Percentiles rank a stretch among this genome's conserved stretches.
These are phyloP conservation scores for Citrus reticulata DNA, from an alignment of 345 rosid genomes.

Conservation along the genomic window DNA sequence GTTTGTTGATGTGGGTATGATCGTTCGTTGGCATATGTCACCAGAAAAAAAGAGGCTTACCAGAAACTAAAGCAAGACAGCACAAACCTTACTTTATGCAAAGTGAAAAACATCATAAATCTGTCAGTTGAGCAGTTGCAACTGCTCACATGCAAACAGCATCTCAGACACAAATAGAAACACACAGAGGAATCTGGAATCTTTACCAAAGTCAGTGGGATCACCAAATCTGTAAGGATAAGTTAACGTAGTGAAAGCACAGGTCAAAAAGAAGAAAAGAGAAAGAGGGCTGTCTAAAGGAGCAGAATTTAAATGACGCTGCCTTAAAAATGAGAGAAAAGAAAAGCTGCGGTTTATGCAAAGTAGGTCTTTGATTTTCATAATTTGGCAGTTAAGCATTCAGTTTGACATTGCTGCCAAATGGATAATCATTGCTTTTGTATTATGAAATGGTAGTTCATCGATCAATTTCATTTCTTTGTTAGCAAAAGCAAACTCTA, in stretches of 20 bases:
- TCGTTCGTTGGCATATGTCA: conserved; percentile 1
- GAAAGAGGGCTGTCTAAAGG: conserved; percentile 5
- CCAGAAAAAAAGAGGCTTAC: conserved; percentile 3
- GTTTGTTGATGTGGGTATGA: conserved; percentile 14
- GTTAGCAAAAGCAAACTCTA: conserved; percentile 13
- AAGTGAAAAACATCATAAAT: conserved; percentile 8
- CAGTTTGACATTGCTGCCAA: conserved; percentile 13
- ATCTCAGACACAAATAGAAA: conserved; percentile 1
- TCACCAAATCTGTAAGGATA: not conserved
- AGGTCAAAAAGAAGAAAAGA: conserved; percentile 16
- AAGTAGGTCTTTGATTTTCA: not conserved
- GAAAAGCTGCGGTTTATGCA: not conserved
- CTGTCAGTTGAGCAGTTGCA: conserved; percentile 34
- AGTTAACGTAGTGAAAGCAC: conserved; percentile 10
- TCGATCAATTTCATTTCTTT: conserved; percentile 23
- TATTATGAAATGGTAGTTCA: not conserved
- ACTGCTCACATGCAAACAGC: conserved; percentile 38
- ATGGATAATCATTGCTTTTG: not conserved
- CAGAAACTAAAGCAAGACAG: conserved; percentile 23
- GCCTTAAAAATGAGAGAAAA: not conserved
- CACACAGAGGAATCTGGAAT: not conserved
- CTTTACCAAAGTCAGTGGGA: not conserved
- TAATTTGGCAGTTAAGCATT: conserved; percentile 10
- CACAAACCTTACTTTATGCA: conserved; percentile 19
- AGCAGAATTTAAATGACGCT: not conserved